Evolutionary conservation across 179 eudicot genomes (phyloP).

Genomic region (Beta corolliflora): DNA sequence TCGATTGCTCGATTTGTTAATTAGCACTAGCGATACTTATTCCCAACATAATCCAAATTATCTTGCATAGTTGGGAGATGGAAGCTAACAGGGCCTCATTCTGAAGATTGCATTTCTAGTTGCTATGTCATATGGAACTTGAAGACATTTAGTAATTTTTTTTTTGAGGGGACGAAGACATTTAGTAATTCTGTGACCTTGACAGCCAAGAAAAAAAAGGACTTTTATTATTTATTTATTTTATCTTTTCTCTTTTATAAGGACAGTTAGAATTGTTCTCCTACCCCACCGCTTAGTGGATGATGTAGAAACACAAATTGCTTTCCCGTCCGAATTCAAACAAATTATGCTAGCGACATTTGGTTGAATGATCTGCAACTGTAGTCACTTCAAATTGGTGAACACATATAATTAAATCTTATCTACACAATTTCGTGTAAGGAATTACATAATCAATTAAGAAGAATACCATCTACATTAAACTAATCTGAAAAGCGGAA

Average conservation of each 20-base stretch:
- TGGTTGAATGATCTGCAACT: not conserved
- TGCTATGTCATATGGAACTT: not conserved
- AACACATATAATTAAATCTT: not conserved
- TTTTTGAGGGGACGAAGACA: no score
- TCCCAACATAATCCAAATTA: no score
- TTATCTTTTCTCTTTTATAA: not conserved
- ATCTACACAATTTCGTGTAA: not conserved
- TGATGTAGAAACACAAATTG: not conserved
- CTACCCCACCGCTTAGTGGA: not conserved
- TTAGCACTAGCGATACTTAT: no score
- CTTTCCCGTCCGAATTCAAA: not conserved
- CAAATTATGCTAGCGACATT: not conserved
- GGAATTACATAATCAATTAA: no score
- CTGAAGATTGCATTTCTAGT: not conserved
- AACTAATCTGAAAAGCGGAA: no score
- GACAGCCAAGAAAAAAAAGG: not conserved
- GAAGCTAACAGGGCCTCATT: not conserved
- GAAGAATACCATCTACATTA: no score
- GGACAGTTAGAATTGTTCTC: not conserved
- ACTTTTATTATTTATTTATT: not conserved
- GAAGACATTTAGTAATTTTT: no score
- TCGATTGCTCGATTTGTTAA: no score
- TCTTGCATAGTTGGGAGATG: no score
- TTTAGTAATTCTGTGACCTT: conserved; percentile 5
- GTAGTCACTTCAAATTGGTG: not conserved